Evolutionary conservation across 371 early-diverging fungal species (phyloP).

Genomic region (Mucor saturninus): DNA sequence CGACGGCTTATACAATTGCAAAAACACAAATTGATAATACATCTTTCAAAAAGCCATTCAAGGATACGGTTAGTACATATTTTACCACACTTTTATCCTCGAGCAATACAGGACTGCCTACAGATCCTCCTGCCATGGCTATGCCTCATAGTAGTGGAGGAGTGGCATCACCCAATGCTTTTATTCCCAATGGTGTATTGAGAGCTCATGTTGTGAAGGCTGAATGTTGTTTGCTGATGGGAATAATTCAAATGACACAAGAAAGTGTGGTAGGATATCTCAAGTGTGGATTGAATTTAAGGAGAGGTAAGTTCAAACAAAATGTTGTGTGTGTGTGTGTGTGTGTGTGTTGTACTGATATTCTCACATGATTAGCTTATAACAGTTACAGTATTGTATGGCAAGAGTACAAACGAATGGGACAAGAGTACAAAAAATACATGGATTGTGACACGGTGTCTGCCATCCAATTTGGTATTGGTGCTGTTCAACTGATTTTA

Average conservation of each 20-base stretch:
- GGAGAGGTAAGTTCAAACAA: slow-evolving; percentile 52
- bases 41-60: slow-evolving; percentile 40
- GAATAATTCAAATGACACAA: slow-evolving; percentile 62
- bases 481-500: slow-evolving; percentile 63
- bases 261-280: slow-evolving; percentile 61
- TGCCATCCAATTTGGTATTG: slow-evolving; percentile 60
- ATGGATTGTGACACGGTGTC: slow-evolving; percentile 57
- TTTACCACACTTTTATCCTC: slow-evolving; percentile 33
- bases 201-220: slow-evolving; percentile 65
- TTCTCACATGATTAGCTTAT: slow-evolving; percentile 32
- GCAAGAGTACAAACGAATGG: slow-evolving; percentile 59
- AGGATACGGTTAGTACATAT: slow-evolving; percentile 43
- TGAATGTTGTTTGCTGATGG: slow-evolving; percentile 60
- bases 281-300: slow-evolving; percentile 63
- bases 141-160: slow-evolving; percentile 28
- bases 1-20: slow-evolving; percentile 47
- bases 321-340: background rate
- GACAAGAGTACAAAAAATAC: slow-evolving; percentile 47
- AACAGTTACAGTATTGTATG: slow-evolving; percentile 53
- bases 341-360: background rate
- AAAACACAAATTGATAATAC: slow-evolving; percentile 49
- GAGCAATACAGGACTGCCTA: slow-evolving; percentile 37
- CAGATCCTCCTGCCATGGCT: slow-evolving; percentile 28
- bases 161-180: slow-evolving; percentile 26
- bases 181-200: slow-evolving; percentile 59